A percentile compares a stretch with the other conserved stretches of the same genome.
Conservation (phyloP, 2,329 filamentous ascomycete species). For the Colletotrichum higginsianum region DNA sequence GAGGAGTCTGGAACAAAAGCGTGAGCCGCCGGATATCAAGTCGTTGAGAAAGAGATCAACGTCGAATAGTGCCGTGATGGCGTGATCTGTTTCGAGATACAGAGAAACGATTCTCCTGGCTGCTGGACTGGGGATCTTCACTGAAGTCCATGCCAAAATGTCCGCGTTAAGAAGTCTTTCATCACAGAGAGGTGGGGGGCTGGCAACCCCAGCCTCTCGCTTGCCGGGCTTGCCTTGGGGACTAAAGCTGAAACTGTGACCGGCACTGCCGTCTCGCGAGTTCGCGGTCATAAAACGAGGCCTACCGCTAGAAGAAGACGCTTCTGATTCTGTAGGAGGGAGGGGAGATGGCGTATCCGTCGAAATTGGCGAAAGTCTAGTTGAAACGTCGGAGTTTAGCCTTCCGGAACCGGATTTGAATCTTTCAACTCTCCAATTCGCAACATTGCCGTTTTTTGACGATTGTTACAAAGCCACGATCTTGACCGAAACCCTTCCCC, state of each 20-base stretch:
- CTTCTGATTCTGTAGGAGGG: not conserved
- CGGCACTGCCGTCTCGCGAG: not conserved
- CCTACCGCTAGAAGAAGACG: not conserved
- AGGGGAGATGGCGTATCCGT: conserved; percentile 9
- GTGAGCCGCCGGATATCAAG: conserved; percentile 43
- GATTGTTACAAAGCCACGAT: no score
- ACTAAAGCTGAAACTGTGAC: not conserved
- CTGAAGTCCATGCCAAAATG: conserved; percentile 9
- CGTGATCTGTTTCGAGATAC: conserved; percentile 50
- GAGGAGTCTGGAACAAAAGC: conserved; percentile 49
- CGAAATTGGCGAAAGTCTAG: conserved; percentile 25
- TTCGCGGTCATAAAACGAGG: not conserved
- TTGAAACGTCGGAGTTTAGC: not conserved
- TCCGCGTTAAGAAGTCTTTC: conserved; percentile 26
- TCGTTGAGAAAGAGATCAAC: conserved; percentile 48
- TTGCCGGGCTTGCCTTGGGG: not conserved
- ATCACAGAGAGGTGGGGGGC: conserved; percentile 12
- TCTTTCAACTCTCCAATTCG: no score
- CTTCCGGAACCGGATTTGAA: not conserved
- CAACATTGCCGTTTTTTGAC: not conserved
- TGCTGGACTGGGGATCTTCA: not conserved
- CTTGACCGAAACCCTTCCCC: no score
- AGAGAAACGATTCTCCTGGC: conserved; percentile 44
- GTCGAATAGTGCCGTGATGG: conserved; percentile 50
- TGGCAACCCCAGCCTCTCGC: not conserved